These are phyloP conservation scores for Lasiodiplodia gonubiensis DNA, from an alignment of 2,329 filamentous ascomycete genomes.

Conservation along the genomic window DNA sequence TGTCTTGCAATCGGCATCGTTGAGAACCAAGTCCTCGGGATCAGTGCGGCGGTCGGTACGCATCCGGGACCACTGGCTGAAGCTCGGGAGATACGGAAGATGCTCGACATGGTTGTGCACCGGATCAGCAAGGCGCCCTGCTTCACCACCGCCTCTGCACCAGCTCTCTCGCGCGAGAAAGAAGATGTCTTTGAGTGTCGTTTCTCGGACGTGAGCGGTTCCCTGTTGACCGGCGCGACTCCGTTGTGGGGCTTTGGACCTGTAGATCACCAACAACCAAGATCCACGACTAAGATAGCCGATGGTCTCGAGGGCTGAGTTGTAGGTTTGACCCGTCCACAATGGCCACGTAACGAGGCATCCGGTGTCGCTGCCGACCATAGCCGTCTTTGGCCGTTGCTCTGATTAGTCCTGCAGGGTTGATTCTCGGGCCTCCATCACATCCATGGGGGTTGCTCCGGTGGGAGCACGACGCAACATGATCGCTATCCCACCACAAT, in stretches of 20 bases:
- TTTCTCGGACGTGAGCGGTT: background rate
- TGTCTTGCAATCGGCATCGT: background rate
- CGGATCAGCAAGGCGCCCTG: background rate
- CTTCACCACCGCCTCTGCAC: background rate
- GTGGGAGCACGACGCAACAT: background rate
- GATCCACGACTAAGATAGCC: conserved; percentile 4
- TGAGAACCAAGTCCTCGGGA: background rate
- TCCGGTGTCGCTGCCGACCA: background rate
- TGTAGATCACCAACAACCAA: conserved; percentile 9
- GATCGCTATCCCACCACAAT: background rate
- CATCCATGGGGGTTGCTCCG: background rate
- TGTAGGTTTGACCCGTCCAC: too few species aligned
- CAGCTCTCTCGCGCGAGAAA: background rate
- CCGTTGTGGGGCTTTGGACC: background rate
- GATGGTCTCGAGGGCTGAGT: background rate
- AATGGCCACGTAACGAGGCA: background rate
- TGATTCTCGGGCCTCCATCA: background rate
- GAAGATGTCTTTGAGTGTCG: too few species aligned
- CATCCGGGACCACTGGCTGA: background rate
- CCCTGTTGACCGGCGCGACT: conserved; percentile 2
- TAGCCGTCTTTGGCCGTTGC: background rate
- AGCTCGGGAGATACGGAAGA: background rate
- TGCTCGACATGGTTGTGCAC: background rate
- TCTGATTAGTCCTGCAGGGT: background rate
- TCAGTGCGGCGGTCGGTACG: background rate